Conservation (phyloP, 1,284 basidiomycete species). For the Takashimella koratensis region DNA sequence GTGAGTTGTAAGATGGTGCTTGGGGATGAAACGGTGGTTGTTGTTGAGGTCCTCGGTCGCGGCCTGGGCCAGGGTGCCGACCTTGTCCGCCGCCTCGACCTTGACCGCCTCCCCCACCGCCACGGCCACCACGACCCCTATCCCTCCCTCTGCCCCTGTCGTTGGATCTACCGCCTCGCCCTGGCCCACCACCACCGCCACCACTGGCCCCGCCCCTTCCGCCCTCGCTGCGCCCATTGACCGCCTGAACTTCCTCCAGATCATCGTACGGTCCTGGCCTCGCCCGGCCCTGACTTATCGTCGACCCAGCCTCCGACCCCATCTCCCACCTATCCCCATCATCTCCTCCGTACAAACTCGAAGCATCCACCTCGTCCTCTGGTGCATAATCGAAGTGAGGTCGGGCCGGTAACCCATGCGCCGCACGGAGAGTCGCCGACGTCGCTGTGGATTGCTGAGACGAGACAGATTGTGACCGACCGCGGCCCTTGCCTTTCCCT, state of each 20-base stretch:
- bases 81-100: slow-evolving; percentile 25
- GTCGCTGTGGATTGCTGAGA: neutral
- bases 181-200: slow-evolving; percentile 6
- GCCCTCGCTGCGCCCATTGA: slow-evolving; percentile 6
- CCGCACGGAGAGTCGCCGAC: slow-evolving; percentile 2
- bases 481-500: slow-evolving; percentile 3
- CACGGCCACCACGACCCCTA: slow-evolving; percentile 2
- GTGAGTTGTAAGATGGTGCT: neutral
- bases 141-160: slow-evolving; percentile 7
- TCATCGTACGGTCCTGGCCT: slow-evolving; percentile 28
- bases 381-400: slow-evolving; percentile 44
- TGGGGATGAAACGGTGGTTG: slow-evolving; percentile 2
- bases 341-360: slow-evolving; percentile 27
- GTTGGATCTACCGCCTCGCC: slow-evolving; percentile 6
- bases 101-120: slow-evolving; percentile 18
- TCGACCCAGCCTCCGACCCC: slow-evolving; percentile 24
- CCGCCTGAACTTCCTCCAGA: slow-evolving; percentile 11
- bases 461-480: slow-evolving; percentile 2
- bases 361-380: slow-evolving; percentile 14
- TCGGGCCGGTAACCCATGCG: slow-evolving; percentile 22
- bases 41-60: slow-evolving; percentile 4
- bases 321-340: slow-evolving; percentile 12
- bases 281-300: slow-evolving; percentile 18
- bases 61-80: slow-evolving; percentile 7
- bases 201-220: slow-evolving; percentile 19